Percentiles rank a stretch among this genome's conserved stretches.
Conservation (phyloP, 768 basidiomycete genomes). For the Lactifluus piperatus region DNA sequence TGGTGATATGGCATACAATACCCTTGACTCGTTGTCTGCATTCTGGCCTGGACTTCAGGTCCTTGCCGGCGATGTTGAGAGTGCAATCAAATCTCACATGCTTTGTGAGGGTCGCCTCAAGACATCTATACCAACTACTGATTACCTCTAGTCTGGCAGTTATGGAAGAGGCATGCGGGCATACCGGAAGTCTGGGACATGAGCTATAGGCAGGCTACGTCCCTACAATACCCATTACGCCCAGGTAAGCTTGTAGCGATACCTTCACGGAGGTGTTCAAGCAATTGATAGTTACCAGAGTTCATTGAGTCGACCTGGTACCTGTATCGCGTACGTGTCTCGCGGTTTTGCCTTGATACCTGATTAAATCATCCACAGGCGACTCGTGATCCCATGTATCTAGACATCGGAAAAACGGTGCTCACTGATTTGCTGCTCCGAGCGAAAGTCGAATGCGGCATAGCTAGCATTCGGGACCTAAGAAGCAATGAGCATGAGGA, state of each 20-base stretch:
- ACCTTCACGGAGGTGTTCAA: background rate
- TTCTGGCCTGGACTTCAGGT: conserved; percentile 98
- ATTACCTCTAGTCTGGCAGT: conserved; percentile 65
- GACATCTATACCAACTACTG: background rate
- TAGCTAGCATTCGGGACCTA: conserved; percentile 76
- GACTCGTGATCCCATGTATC: conserved; percentile 85
- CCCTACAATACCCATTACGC: conserved; percentile 70
- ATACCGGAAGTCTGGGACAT: conserved; percentile 92
- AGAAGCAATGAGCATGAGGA: conserved; percentile 74
- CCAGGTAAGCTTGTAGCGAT: conserved; percentile 36
- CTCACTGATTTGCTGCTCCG: conserved; percentile 66
- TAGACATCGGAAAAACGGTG: conserved; percentile 82
- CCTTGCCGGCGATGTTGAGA: conserved; percentile 75
- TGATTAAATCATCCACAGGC: conserved; percentile 43
- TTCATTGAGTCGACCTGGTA: conserved; percentile 97
- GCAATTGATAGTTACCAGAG: conserved; percentile 36
- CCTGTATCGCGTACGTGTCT: conserved; percentile 62
- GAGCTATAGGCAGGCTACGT: conserved; percentile 58
- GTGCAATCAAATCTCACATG: conserved; percentile 87
- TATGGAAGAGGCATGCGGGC: conserved; percentile 83
- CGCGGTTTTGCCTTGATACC: background rate
- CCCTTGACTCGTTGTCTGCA: conserved; percentile 92
- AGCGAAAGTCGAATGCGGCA: conserved; percentile 78
- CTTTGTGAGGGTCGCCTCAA: conserved; percentile 47
- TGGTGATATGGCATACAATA: conserved; percentile 59